Conservation (phyloP, 306 rosid species). For the Trifolium dubium region DNA sequence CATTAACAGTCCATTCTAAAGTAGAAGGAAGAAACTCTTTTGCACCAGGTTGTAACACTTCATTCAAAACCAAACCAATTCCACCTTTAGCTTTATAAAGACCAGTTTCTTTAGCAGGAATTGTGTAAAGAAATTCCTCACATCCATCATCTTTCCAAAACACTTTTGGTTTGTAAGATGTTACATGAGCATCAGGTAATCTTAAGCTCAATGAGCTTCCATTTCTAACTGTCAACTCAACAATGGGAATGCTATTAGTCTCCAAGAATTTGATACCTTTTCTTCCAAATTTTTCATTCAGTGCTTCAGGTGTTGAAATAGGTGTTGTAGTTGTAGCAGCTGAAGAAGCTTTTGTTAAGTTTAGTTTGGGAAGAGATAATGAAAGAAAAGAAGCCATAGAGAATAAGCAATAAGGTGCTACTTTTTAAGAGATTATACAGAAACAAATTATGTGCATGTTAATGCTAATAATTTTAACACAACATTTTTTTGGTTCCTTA, state of each 20-base stretch:
- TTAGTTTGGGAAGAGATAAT: slow-evolving; percentile 73
- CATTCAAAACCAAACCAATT: slow-evolving; percentile 76
- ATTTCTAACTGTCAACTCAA: slow-evolving; percentile 78
- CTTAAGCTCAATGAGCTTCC: slow-evolving; percentile 86
- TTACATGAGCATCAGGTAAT: slow-evolving; percentile 87
- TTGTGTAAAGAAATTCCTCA: slow-evolving; percentile 80
- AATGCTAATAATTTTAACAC: slow-evolving; percentile 37
- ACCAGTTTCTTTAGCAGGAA: slow-evolving; percentile 49
- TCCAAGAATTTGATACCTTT: slow-evolving; percentile 85
- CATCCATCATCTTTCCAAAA: slow-evolving; percentile 88
- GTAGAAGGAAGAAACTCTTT: slow-evolving; percentile 60
- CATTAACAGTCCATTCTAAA: slow-evolving; percentile 75
- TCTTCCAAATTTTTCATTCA: slow-evolving; percentile 68
- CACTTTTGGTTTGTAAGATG: slow-evolving; percentile 90
- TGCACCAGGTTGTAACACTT: slow-evolving; percentile 53
- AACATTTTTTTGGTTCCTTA: slow-evolving; percentile 14
- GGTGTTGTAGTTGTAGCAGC: slow-evolving; percentile 41
- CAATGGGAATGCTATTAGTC: slow-evolving; percentile 56
- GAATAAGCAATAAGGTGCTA: slow-evolving; percentile 32
- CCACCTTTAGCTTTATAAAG: slow-evolving; percentile 70
- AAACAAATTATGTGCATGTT: slow-evolving; percentile 44
- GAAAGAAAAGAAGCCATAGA: slow-evolving; percentile 88
- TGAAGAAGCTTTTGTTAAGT: slow-evolving; percentile 57
- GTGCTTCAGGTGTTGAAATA: slow-evolving; percentile 57
- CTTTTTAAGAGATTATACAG: slow-evolving; percentile 57